Evolutionary conservation across 176 grass and related monocot species (phyloP).

Genomic region (Avena sativa): DNA sequence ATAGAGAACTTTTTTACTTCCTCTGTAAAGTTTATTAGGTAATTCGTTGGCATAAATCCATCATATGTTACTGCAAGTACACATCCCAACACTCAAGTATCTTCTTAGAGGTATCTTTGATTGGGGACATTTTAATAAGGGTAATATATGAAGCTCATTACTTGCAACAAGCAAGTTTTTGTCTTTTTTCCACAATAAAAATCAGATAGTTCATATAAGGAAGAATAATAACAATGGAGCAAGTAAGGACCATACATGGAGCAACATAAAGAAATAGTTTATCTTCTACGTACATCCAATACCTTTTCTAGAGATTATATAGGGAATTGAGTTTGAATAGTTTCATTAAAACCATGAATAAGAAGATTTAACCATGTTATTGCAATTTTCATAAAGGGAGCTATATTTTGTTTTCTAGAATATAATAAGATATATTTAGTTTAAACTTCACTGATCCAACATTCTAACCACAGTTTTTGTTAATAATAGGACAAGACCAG

Average conservation of each 20-base stretch:
- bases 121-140: background rate
- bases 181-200: background rate
- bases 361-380: too few relatives aligned
- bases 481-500: background rate
- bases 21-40: background rate
- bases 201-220: background rate
- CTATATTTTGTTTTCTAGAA: background rate
- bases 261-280: background rate
- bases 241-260: background rate
- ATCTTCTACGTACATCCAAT: background rate
- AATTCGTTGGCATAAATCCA: background rate
- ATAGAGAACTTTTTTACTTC: too few relatives aligned
- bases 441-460: background rate
- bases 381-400: too few relatives aligned
- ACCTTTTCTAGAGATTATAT: background rate
- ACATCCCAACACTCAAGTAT: background rate
- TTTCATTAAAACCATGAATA: background rate
- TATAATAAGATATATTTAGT: background rate
- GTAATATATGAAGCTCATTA: background rate
- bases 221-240: background rate
- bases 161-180: background rate
- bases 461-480: background rate
- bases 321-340: too few relatives aligned
- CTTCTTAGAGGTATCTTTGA: background rate
- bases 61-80: background rate